Evolutionary conservation across 2,329 filamentous ascomycete species (phyloP).

Genomic region (Aspergillus costaricaensis): DNA sequence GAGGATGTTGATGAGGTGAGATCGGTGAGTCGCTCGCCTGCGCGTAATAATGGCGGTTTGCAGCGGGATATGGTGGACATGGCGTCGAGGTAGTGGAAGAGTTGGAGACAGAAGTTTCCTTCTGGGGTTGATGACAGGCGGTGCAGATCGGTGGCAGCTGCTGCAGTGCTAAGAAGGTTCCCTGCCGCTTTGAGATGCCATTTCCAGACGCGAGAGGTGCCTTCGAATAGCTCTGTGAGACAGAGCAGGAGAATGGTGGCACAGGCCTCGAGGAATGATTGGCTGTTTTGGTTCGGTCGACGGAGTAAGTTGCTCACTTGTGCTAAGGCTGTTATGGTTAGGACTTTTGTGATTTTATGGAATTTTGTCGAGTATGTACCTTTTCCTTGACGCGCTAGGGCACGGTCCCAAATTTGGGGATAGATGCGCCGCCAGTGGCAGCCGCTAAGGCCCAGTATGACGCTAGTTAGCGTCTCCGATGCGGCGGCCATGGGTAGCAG

Average conservation of each 20-base stretch:
- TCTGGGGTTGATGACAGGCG: slow-evolving; percentile 28
- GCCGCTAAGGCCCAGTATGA: slow-evolving; percentile 30
- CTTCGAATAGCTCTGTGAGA: slow-evolving; percentile 49
- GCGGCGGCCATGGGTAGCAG: slow-evolving; percentile 30
- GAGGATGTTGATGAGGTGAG: slow-evolving; percentile 14
- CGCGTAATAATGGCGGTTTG: slow-evolving; percentile 28
- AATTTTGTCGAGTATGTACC: slow-evolving; percentile 13
- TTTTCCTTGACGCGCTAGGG: slow-evolving; percentile 28
- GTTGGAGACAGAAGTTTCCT: slow-evolving; percentile 41
- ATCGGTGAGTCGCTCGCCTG: slow-evolving; percentile 19
- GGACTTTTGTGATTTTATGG: neutral
- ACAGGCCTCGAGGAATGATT: slow-evolving; percentile 44
- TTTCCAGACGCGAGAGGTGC: slow-evolving; percentile 47
- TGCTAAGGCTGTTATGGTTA: slow-evolving; percentile 21
- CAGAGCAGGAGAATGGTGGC: slow-evolving; percentile 46
- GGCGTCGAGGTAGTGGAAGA: slow-evolving; percentile 39
- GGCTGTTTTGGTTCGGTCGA: slow-evolving; percentile 15
- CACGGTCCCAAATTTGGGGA: slow-evolving; percentile 29
- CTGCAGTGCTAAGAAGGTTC: slow-evolving; percentile 32
- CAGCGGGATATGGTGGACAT: slow-evolving; percentile 36
- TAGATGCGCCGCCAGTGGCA: slow-evolving; percentile 34
- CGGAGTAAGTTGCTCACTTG: slow-evolving; percentile 27
- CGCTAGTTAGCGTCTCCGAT: slow-evolving; percentile 30
- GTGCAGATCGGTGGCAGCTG: slow-evolving; percentile 30
- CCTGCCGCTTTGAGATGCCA: slow-evolving; percentile 48